phyloP scores from a whole-genome alignment of 2,329 filamentous ascomycete species.

The Xylaria sp. region DNA sequence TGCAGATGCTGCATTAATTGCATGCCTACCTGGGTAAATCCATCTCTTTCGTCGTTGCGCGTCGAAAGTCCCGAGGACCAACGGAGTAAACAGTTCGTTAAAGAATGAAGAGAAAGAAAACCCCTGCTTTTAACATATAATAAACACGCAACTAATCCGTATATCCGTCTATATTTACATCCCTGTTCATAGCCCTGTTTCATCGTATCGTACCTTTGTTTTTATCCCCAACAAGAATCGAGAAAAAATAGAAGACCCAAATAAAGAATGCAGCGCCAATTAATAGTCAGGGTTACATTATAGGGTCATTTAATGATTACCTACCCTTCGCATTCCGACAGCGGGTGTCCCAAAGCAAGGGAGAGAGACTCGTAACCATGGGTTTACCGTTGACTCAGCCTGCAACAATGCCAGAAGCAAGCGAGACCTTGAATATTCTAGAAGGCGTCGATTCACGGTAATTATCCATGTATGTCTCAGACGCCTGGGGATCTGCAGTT shows the following conservation, averaged over 20 bases:
- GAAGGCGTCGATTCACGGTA: too few species aligned
- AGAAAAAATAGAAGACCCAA: too few species aligned
- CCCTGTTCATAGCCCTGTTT: background rate
- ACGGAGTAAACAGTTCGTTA: background rate
- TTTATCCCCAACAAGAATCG: background rate
- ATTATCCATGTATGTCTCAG: background rate
- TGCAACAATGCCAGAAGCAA: background rate
- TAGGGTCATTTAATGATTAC: background rate
- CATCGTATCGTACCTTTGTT: background rate
- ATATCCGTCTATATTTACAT: background rate
- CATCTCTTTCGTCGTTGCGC: too few species aligned
- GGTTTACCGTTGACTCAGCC: background rate
- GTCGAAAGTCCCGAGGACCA: background rate
- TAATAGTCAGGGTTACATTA: background rate
- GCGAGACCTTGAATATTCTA: background rate
- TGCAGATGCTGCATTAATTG: background rate
- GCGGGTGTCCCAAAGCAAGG: background rate
- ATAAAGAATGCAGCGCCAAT: background rate
- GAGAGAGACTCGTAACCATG: too few species aligned
- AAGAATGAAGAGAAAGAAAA: too few species aligned
- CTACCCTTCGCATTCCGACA: background rate
- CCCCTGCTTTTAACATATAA: too few species aligned
- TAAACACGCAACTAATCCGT: too few species aligned
- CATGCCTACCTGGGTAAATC: too few species aligned
- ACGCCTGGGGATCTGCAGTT: background rate